These are phyloP conservation scores for Linnemannia exigua DNA, from an alignment of 192 early-diverging fungal species.

Conservation along the genomic window DNA sequence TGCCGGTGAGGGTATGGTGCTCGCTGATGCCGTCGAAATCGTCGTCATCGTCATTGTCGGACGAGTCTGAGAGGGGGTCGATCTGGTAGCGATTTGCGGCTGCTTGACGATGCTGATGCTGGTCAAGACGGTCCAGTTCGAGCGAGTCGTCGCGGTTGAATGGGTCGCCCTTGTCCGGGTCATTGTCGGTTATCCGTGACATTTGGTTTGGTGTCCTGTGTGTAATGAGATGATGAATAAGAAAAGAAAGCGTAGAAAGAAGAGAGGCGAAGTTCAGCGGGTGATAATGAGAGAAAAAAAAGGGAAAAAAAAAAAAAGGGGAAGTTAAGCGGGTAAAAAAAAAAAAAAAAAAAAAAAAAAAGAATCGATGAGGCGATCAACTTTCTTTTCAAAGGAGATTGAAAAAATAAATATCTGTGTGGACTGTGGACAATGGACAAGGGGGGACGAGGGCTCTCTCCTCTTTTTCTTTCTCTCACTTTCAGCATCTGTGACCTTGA, in stretches of 20 bases:
- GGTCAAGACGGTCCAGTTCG: constrained; percentile 40
- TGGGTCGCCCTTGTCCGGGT: constrained; percentile 42
- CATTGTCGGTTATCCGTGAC: background rate
- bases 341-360: background rate
- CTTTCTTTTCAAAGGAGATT: background rate
- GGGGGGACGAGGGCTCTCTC: background rate
- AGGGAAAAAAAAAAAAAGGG: background rate
- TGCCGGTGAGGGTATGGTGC: constrained; percentile 36
- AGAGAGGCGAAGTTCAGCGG: background rate
- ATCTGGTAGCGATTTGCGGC: constrained; percentile 44
- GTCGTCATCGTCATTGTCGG: constrained; percentile 49
- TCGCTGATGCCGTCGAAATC: constrained; percentile 33
- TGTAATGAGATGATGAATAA: background rate
- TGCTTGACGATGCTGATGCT: background rate
- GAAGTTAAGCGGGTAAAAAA: background rate
- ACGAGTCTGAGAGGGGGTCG: constrained; percentile 57
- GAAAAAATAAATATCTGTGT: background rate
- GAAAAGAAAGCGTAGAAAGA: background rate
- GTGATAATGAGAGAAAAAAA: too few species aligned
- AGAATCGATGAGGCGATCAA: constrained; percentile 2
- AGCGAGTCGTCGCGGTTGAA: constrained; percentile 46
- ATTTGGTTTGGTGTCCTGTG: background rate
- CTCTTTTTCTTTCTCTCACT: background rate
- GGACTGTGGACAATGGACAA: background rate
- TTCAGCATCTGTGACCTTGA: background rate